Conservation (phyloP, 116 monocot genomes). For the Trichopus zeylanicus region DNA sequence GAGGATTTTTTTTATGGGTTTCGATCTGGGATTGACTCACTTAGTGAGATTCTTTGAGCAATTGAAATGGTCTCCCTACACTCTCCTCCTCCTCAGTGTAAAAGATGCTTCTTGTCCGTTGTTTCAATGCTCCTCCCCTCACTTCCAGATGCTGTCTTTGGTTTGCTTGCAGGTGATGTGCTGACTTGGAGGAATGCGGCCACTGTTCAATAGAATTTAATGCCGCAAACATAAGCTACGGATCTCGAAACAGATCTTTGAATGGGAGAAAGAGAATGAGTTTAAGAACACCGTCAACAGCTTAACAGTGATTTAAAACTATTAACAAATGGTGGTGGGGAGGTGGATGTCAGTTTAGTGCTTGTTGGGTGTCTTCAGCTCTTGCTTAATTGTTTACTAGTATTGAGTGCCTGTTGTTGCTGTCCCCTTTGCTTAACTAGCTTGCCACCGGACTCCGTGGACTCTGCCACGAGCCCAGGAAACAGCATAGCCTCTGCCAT, state of each 20-base stretch:
- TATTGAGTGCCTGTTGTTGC: slow-evolving; percentile 1
- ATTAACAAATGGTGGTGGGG: slow-evolving; percentile 15
- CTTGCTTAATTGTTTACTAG: slow-evolving; percentile 15
- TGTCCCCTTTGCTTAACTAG: background rate
- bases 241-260: slow-evolving; percentile 4
- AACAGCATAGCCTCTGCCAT: slow-evolving; percentile 6
- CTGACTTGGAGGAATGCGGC: slow-evolving; percentile 16
- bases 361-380: slow-evolving; percentile 35
- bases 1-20: slow-evolving; percentile 7
- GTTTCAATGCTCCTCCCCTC: slow-evolving; percentile 15
- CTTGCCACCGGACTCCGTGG: slow-evolving; percentile 20
- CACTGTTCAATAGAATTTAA: slow-evolving; percentile 10
- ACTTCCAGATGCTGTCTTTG: slow-evolving; percentile 24
- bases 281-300: background rate
- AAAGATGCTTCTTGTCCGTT: slow-evolving; percentile 26
- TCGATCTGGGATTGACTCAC: slow-evolving; percentile 7
- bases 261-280: slow-evolving; percentile 3
- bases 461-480: slow-evolving; percentile 11
- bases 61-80: slow-evolving; percentile 3
- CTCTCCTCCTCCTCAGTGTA: background rate
- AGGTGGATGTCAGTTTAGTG: slow-evolving; percentile 38
- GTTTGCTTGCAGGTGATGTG: slow-evolving; percentile 26
- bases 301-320: slow-evolving; percentile 4
- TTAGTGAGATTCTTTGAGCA: slow-evolving; percentile 30
- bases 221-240: background rate